Percentiles rank a stretch among this genome's conserved stretches.
These are phyloP conservation scores for Peribolospora kevripleyi DNA, from an alignment of 768 basidiomycete genomes.

Conservation along the genomic window DNA sequence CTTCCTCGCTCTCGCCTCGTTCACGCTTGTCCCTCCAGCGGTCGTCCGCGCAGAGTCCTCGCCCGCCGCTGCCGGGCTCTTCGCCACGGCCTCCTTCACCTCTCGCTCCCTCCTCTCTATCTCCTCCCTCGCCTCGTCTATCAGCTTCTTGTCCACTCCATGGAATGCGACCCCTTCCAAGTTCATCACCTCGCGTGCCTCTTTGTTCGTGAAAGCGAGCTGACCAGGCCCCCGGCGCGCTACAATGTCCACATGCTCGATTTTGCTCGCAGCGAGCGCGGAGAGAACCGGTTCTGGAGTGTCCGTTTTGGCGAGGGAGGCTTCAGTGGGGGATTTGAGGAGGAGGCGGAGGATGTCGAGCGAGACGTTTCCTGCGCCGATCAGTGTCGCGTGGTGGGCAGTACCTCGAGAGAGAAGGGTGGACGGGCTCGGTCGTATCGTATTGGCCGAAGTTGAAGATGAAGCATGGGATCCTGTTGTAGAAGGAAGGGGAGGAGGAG, in stretches of 20 bases:
- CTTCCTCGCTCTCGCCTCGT: too few species aligned
- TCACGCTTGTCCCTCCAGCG: too few species aligned
- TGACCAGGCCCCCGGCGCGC: conserved; percentile 69
- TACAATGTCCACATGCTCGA: conserved; percentile 58
- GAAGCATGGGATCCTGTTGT: too few species aligned
- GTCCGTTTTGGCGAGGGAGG: conserved; percentile 39
- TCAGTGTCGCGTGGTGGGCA: conserved; percentile 46
- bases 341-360: conserved; percentile 79
- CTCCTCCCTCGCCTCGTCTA: conserved; percentile 13
- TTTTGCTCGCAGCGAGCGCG: conserved; percentile 34
- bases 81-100: too few species aligned
- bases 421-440: conserved; percentile 10
- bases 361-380: conserved; percentile 88
- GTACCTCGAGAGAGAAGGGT: conserved; percentile 39
- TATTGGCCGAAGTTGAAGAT: conserved; percentile 6
- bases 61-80: too few species aligned
- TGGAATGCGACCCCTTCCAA: conserved; percentile 42
- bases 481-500: too few species aligned
- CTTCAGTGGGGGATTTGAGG: conserved; percentile 36
- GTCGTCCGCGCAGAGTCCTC: too few species aligned
- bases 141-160: conserved; percentile 12
- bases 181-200: conserved; percentile 56
- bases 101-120: conserved; percentile 4
- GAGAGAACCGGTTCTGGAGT: conserved; percentile 50
- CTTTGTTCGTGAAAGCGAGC: conserved; percentile 76